Conservation (phyloP, 2,329 filamentous ascomycete genomes). For the Hymenoscyphus scutula region DNA sequence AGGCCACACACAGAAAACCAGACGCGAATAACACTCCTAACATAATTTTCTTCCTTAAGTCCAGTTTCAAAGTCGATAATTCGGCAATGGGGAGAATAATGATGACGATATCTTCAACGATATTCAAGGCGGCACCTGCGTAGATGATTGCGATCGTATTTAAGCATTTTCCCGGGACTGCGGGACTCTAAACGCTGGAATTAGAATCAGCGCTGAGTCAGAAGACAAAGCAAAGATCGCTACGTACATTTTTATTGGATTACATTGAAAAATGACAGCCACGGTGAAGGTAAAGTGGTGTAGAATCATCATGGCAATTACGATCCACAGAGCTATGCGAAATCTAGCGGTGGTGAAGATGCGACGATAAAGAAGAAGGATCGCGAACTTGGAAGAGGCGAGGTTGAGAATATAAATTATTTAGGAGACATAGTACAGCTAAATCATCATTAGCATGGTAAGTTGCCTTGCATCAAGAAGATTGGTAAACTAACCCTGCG, state of each 20-base stretch:
- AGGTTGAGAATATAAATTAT: conserved; percentile 24
- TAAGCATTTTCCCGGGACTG: conserved; percentile 45
- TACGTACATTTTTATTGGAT: conserved; percentile 18
- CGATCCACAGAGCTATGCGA: conserved; percentile 12
- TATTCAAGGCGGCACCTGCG: conserved; percentile 64
- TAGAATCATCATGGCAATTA: conserved; percentile 14
- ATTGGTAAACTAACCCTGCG: conserved; percentile 15
- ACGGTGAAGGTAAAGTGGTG: conserved; percentile 18
- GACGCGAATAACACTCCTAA: conserved; percentile 65
- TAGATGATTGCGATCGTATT: conserved; percentile 64
- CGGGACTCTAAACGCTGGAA: conserved; percentile 19
- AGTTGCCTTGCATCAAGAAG: neutral
- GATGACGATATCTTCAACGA: conserved; percentile 65
- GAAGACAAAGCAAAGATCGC: neutral
- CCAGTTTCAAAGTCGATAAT: conserved; percentile 59
- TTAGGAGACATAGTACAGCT: conserved; percentile 27
- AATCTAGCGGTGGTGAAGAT: conserved; percentile 23
- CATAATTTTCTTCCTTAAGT: conserved; percentile 63
- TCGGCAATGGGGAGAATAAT: conserved; percentile 66
- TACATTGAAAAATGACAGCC: conserved; percentile 25
- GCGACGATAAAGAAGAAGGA: conserved; percentile 25
- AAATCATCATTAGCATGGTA: neutral
- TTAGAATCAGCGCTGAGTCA: neutral
- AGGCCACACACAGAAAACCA: conserved; percentile 57
- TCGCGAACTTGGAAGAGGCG: conserved; percentile 23